These are phyloP conservation scores for Nematocida minor DNA, from an alignment of 371 early-diverging fungal genomes.

Conservation along the genomic window DNA sequence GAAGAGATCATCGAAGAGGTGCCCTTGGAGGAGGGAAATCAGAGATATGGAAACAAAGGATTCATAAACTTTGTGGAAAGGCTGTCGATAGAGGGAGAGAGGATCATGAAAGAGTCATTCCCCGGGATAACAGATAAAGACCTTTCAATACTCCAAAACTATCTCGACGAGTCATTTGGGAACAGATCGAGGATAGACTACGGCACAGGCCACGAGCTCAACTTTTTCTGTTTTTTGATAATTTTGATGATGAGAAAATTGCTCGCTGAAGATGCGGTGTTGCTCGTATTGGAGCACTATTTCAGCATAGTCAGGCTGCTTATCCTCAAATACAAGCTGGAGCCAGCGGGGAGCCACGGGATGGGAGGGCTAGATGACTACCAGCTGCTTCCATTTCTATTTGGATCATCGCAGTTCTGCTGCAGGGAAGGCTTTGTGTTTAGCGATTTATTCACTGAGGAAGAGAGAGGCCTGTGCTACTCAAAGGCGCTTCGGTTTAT, in stretches of 20 bases:
- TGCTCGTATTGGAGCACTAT: conserved; percentile 74
- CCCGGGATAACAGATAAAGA: background rate
- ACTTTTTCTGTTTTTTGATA: conserved; percentile 81
- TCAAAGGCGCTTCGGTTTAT: conserved; percentile 33
- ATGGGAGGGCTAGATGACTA: conserved; percentile 97
- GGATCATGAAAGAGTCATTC: background rate
- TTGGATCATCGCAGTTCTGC: conserved; percentile 78
- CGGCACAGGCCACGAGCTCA: conserved; percentile 96
- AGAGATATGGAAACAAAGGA: conserved; percentile 48
- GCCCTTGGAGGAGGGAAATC: conserved; percentile 24
- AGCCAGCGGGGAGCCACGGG: conserved; percentile 96
- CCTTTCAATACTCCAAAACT: conserved; percentile 69
- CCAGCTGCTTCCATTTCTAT: conserved; percentile 88
- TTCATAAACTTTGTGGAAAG: conserved; percentile 32
- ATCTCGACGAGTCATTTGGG: conserved; percentile 82
- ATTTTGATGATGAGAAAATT: background rate
- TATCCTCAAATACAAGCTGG: conserved; percentile 83
- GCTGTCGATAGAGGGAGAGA: background rate
- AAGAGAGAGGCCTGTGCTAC: conserved; percentile 11
- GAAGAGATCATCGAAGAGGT: background rate
- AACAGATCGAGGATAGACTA: conserved; percentile 90
- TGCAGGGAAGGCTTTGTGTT: conserved; percentile 21
- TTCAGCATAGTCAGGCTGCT: conserved; percentile 75
- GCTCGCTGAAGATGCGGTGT: conserved; percentile 51
- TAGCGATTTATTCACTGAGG: background rate